Conservation (phyloP, 805 yeast species). For the Pichia scutulata region DNA sequence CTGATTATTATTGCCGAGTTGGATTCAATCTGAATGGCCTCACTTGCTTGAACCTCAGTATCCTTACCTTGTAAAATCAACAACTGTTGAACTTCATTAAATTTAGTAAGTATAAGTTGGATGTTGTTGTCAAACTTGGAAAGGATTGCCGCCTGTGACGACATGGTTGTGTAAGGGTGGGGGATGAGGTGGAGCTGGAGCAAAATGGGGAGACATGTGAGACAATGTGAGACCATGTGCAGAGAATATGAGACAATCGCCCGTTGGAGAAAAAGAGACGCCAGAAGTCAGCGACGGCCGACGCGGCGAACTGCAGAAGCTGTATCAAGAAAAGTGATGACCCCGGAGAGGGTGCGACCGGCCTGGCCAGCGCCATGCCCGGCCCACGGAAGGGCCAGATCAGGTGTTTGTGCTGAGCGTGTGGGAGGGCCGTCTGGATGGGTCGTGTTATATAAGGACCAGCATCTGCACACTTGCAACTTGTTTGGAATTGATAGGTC, state of each 20-base stretch:
- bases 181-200: too few relatives aligned
- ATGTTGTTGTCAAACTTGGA: conserved; percentile 44
- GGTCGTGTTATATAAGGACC: neutral
- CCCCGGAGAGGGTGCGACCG: conserved; percentile 4
- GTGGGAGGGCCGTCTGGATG: neutral
- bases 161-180: neutral
- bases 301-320: too few relatives aligned
- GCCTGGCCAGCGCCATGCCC: neutral
- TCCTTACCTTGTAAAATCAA: conserved; percentile 30
- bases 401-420: neutral
- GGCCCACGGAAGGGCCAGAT: too few relatives aligned
- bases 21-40: conserved; percentile 47
- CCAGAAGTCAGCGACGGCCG: neutral
- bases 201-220: too few relatives aligned
- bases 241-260: neutral
- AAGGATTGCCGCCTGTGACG: conserved; percentile 30
- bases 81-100: conserved; percentile 45
- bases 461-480: too few relatives aligned
- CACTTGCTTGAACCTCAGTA: conserved; percentile 37
- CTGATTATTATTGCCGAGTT: conserved; percentile 44
- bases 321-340: neutral
- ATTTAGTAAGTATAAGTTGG: conserved; percentile 43
- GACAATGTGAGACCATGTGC: neutral
- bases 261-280: too few relatives aligned
- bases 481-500: too few relatives aligned